Conservation (phyloP, 2,329 filamentous ascomycete species). For the Botrytis medusae region DNA sequence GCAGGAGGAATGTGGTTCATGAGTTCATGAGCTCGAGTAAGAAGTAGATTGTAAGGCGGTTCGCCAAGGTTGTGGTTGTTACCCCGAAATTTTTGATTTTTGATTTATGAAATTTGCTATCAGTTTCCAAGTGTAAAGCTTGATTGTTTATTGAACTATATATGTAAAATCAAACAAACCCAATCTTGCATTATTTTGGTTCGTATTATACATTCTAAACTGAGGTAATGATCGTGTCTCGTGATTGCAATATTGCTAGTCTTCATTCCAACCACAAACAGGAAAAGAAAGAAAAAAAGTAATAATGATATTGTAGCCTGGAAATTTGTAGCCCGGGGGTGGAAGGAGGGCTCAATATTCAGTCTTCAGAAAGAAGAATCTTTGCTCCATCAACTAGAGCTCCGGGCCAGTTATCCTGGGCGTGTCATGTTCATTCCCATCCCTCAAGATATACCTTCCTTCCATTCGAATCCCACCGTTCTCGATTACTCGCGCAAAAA, state of each 20-base stretch:
- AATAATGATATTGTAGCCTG: background rate
- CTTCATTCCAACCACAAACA: background rate
- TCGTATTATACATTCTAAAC: constrained; percentile 2
- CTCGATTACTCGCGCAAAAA: background rate
- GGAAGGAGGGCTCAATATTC: background rate
- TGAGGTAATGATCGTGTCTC: constrained; percentile 8
- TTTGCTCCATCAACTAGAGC: background rate
- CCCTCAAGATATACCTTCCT: background rate
- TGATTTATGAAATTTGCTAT: background rate
- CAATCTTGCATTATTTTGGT: background rate
- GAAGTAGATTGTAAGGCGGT: constrained; percentile 6
- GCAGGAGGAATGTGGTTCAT: background rate
- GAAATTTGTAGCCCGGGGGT: background rate
- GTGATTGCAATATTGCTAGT: background rate
- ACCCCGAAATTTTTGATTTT: background rate
- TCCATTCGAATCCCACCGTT: background rate
- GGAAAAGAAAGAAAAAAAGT: background rate
- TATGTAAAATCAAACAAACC: background rate
- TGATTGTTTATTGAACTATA: background rate
- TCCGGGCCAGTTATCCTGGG: background rate
- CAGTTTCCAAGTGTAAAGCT: background rate
- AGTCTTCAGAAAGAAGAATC: background rate
- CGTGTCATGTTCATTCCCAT: background rate
- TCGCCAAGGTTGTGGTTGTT: background rate
- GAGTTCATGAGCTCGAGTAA: background rate